Evolutionary conservation across 2,329 filamentous ascomycete genomes (phyloP).

Genomic region (Reticulascus tulasneorum): DNA sequence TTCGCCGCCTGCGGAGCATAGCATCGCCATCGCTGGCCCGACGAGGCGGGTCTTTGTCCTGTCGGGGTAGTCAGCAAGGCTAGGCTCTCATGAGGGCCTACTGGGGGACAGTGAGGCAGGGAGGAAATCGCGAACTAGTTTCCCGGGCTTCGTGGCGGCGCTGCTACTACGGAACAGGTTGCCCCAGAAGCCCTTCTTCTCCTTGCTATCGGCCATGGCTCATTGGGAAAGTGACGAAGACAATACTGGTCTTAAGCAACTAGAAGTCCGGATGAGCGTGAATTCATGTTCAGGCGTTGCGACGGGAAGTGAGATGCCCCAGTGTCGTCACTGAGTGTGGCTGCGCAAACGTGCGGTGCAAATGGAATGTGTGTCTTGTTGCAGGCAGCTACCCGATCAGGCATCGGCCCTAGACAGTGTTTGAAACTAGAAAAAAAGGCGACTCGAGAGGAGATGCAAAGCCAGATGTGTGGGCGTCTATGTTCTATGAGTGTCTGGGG

Average conservation of each 20-base stretch:
- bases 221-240: constrained; percentile 4
- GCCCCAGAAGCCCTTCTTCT: constrained; percentile 44
- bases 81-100: constrained; percentile 1
- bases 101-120: constrained; percentile 13
- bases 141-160: constrained; percentile 31
- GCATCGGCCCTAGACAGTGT: too few species aligned
- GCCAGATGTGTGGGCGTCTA: too few species aligned
- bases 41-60: constrained; percentile 27
- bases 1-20: constrained; percentile 19
- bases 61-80: constrained; percentile 5
- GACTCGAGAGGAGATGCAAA: too few species aligned
- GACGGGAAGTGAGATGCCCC: too few species aligned
- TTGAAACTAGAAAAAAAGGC: not conserved
- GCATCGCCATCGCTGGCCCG: constrained; percentile 30
- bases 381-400: too few species aligned
- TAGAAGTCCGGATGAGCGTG: constrained; percentile 3
- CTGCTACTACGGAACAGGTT: constrained; percentile 46
- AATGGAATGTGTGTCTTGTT: constrained; percentile 16
- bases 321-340: constrained; percentile 15
- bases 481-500: too few species aligned
- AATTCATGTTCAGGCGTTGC: too few species aligned
- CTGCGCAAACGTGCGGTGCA: constrained; percentile 12
- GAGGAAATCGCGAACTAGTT: constrained; percentile 24
- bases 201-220: constrained; percentile 27
- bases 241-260: constrained; percentile 2